These are phyloP conservation scores for Aegilops speltoides DNA, from an alignment of 176 grass and related monocot genomes.

Conservation along the genomic window DNA sequence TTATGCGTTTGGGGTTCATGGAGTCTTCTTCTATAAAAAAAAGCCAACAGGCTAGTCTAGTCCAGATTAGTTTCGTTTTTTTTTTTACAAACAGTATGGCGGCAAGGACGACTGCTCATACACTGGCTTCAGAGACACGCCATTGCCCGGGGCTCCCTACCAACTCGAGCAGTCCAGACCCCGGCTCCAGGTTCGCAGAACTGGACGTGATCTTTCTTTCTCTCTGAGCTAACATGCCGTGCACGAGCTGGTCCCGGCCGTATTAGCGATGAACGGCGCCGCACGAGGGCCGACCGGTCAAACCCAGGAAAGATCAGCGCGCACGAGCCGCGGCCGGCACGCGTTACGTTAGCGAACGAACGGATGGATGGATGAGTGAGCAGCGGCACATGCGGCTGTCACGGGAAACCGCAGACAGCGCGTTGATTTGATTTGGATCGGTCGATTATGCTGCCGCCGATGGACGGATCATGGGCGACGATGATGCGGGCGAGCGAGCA, in stretches of 20 bases:
- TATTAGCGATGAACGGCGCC: not conserved
- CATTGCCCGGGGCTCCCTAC: not conserved
- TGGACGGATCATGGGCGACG: not conserved
- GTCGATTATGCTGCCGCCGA: not conserved
- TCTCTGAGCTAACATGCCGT: not conserved
- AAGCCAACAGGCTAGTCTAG: too few species aligned
- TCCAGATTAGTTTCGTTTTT: too few species aligned
- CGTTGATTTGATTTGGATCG: conserved; percentile 11
- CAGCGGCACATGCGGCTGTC: conserved; percentile 32
- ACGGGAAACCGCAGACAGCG: conserved; percentile 27
- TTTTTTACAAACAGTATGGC: not conserved
- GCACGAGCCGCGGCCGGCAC: not conserved
- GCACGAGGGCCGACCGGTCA: conserved; percentile 30
- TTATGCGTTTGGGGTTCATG: too few species aligned
- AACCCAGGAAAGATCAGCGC: not conserved
- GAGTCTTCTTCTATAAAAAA: too few species aligned
- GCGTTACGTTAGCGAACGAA: not conserved
- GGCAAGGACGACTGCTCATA: not conserved
- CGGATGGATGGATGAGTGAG: not conserved
- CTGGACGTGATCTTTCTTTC: not conserved
- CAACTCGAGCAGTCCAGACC: not conserved
- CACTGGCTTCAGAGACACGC: conserved; percentile 21
- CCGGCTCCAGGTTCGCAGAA: conserved; percentile 4
- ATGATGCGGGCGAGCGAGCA: not conserved
- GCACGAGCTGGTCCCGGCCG: conserved; percentile 16